Base-by-base conservation (phyloP, 495 filamentous ascomycete species). In the Filosporella fistucella region DNA sequence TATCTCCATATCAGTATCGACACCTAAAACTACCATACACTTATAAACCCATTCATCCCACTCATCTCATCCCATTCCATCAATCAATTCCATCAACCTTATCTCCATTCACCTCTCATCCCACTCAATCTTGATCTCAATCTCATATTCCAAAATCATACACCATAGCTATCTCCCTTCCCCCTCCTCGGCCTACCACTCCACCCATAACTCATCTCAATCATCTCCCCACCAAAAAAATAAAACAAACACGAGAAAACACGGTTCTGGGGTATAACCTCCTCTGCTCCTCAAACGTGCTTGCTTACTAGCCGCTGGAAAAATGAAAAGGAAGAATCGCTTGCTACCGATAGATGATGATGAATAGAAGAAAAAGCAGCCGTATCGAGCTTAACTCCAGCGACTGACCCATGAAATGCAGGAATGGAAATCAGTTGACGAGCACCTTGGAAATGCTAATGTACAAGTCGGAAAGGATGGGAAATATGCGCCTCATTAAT, bases 401-500 rank as follows among this genome's bases (percentile, higher is more conserved):
- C n/a, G n/a, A n/a, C n/a, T 35, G 32, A 4, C 13, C 32, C 13
- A 14, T 14, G 32, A 38, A 21, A 3, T 38, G 35, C 35, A 21
- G 17, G 35, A 38, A 22, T 13, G 8, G n/a, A 22, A 21, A 16
- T 20, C 18, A 16, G 5, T 9, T 21, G 8, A 13, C 9, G 23
- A 21, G 2, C 18, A 17, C 7, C 33, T 16, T 6, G 33, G 4
- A 36, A 38, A 38, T 38, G 35, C 35, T 21, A 22, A 38, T 16
- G 4, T 21, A 38, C 20, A 22, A 21, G n/a, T 4, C 35, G 35
- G n/a, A n/a, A n/a, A 8, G 20, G 35, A 12, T 38, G 35, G 23
- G n/a, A 38, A 30, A 38, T 21, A 38, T 38, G 35, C 23, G 20
- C 35, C 30, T 53, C 44, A 53, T 53, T 53, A 53, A 16, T n/a